phyloP scores from a whole-genome alignment of 495 filamentous ascomycete species.

The Penicillium manginii region DNA sequence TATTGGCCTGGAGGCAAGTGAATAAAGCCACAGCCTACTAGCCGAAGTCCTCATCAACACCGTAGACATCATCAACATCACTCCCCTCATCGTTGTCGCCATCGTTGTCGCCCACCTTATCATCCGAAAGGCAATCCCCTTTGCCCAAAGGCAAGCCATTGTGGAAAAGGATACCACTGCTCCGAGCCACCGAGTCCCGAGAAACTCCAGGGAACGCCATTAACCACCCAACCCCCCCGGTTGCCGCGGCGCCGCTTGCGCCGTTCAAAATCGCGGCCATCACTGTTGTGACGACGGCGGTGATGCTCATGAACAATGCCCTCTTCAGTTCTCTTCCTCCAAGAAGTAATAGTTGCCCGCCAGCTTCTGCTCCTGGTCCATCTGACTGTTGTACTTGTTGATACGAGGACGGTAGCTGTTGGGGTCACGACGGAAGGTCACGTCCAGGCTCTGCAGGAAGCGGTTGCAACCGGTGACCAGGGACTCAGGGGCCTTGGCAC shows the following conservation, averaged over 20 bases:
- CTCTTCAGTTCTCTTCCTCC: constrained; percentile 84
- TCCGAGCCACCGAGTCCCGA: constrained; percentile 44
- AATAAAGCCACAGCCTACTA: constrained; percentile 42
- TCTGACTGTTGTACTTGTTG: constrained; percentile 94
- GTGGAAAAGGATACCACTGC: constrained; percentile 26
- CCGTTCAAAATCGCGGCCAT: constrained; percentile 47
- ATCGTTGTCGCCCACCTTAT: constrained; percentile 51
- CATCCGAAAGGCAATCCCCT: constrained; percentile 47
- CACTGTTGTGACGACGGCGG: constrained; percentile 45
- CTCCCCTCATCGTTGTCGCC: constrained; percentile 47
- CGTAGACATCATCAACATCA: constrained; percentile 31
- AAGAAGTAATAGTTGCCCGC: constrained; percentile 96
- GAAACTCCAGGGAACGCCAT: constrained; percentile 49
- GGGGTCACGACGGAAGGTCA: constrained; percentile 97
- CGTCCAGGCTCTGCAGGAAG: constrained; percentile 93
- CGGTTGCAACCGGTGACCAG: constrained; percentile 95
- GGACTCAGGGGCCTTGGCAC: constrained; percentile 86
- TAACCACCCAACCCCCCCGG: constrained; percentile 41
- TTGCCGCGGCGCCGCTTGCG: constrained; percentile 39
- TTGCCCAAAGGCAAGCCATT: constrained; percentile 37
- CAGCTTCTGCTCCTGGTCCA: constrained; percentile 97
- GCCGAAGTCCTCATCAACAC: constrained; percentile 20
- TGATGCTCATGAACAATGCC: constrained; percentile 53
- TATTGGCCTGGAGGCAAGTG: constrained; percentile 9
- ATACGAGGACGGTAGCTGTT: constrained; percentile 95